Percentiles rank a stretch among this genome's conserved stretches.
phyloP scores from a whole-genome alignment of 2,329 filamentous ascomycete genomes.

The Diaporthe australafricana region DNA sequence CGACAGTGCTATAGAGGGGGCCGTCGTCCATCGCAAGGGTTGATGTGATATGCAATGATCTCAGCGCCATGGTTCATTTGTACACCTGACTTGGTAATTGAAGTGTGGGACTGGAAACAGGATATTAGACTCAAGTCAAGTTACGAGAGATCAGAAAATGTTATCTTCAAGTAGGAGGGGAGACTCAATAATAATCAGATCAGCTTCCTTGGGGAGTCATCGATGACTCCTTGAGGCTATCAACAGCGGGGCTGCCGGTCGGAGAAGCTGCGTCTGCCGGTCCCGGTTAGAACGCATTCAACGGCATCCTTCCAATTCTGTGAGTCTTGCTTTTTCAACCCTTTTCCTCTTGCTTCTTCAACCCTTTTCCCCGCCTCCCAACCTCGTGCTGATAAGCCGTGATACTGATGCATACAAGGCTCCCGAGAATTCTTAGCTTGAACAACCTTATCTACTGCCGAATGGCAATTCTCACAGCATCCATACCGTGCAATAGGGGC shows the following conservation, averaged over 20 bases:
- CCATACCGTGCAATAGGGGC: no score
- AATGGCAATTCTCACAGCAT: no score
- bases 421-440: no score
- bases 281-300: background rate
- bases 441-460: no score
- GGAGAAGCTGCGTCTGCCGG: background rate
- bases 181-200: background rate
- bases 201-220: background rate
- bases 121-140: background rate
- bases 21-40: background rate
- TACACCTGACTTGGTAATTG: background rate
- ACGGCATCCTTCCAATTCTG: background rate
- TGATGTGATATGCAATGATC: background rate
- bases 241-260: slow-evolving; percentile 7
- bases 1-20: background rate
- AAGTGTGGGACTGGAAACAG: background rate
- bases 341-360: background rate
- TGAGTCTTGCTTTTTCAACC: background rate
- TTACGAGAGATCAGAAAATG: background rate
- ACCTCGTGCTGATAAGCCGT: no score
- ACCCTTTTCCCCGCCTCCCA: background rate
- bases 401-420: no score
- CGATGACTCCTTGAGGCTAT: slow-evolving; percentile 13
- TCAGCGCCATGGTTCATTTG: background rate
- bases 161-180: background rate